phyloP scores from a whole-genome alignment of 257 asterid species.

The Cynanchum wilfordii region DNA sequence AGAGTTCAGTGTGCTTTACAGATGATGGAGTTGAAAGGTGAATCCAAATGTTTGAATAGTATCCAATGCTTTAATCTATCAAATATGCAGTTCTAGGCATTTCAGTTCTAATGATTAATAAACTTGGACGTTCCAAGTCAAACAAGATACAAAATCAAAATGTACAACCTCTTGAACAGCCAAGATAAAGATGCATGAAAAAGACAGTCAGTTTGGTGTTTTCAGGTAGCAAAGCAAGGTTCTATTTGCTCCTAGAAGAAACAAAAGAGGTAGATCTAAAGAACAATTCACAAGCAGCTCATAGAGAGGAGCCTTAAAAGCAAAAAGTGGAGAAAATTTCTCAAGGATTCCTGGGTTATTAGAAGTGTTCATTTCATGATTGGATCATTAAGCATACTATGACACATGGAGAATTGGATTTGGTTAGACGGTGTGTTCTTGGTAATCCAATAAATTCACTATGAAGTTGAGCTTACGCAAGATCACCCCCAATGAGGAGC shows the following conservation, averaged over 20 bases:
- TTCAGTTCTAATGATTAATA: not conserved
- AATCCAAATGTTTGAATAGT: conserved; percentile 1
- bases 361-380: not conserved
- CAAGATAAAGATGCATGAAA: not conserved
- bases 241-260: not conserved
- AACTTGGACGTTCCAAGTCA: not conserved
- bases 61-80: conserved; percentile 2
- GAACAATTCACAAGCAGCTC: not conserved
- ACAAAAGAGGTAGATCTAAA: not conserved
- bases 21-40: not conserved
- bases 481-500: conserved; percentile 98
- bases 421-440: too few species aligned
- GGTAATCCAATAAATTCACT: too few species aligned
- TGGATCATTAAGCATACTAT: not conserved
- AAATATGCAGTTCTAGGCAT: conserved; percentile 4
- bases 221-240: not conserved
- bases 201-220: not conserved
- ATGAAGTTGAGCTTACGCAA: conserved; percentile 69
- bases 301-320: not conserved
- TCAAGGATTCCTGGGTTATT: not conserved
- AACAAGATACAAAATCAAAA: not conserved
- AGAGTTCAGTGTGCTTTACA: not conserved
- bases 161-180: not conserved
- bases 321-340: not conserved
- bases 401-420: not conserved